Evolutionary conservation across 2,329 filamentous ascomycete genomes (phyloP), one percentile per base, ranked within the genome.

Genomic region (Fusarium buharicum): DNA sequence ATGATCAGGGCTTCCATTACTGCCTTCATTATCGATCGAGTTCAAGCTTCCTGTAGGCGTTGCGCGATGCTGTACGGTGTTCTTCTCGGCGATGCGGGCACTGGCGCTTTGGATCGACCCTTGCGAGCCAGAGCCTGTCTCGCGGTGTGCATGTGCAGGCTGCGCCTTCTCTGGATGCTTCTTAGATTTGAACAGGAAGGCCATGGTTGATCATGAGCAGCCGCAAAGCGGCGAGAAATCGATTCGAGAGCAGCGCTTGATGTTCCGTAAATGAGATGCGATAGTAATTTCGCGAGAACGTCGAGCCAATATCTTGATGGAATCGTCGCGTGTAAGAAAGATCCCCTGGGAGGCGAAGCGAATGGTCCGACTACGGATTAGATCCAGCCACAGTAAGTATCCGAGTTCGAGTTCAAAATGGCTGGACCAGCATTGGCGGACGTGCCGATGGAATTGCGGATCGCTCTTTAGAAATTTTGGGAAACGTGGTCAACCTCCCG

Each of bases 131-230:
- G 82, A 80, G 48, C 77, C 78, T 48, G 81, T 83, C 71, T 87
- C 84, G 72, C 84, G 83, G 73, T 80, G 84, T 49, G 81, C 78
- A 66, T 80, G 84, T 49, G 81, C 78, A 66, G 84, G 74, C 46
- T 60, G 57, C 54, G 78, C 79, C 73, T 87, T 85, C 70, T 89
- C 86, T 75, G 90, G 87, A 73, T 86, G 84, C 78, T 91, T 92
- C 79, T 92, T 93, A 53, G 88, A 91, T 76, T 92, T 92, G 81
- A 93, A 93, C 61, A 93, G 83, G 77, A 93, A 93, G 67, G 90
- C 88, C 90, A 93, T 93, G 77, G 76, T 82, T 76, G 72, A 70
- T 77, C 72, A 74, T 70, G 46, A 71, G 73, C 72, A 52, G 64
- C 75, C 74, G 76, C 75, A 73, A 70, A 70, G 73, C 73, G 75